Conservation (phyloP, 805 yeast species). For the Novakomyces olei region DNA sequence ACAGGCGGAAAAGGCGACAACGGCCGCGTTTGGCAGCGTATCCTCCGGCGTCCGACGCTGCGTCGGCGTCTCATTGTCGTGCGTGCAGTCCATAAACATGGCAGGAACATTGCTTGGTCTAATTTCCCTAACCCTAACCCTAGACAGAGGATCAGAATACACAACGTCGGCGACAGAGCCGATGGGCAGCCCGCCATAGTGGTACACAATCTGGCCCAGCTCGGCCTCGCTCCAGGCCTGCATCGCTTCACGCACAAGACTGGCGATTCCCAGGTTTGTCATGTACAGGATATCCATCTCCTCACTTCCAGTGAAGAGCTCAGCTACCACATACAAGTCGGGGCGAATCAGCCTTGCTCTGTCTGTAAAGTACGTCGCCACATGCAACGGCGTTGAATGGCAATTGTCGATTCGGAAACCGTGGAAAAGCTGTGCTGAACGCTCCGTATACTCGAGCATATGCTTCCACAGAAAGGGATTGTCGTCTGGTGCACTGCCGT, state of each 20-base stretch:
- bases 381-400: slow-evolving; percentile 89
- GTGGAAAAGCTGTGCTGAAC: slow-evolving; percentile 51
- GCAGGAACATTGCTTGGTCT: slow-evolving; percentile 79
- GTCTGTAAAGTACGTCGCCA: slow-evolving; percentile 72
- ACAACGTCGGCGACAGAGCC: slow-evolving; percentile 43
- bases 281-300: slow-evolving; percentile 75
- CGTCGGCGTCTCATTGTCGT: slow-evolving; percentile 75
- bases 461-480: slow-evolving; percentile 78
- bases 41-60: slow-evolving; percentile 87
- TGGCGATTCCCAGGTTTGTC: slow-evolving; percentile 70
- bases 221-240: slow-evolving; percentile 83
- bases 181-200: slow-evolving; percentile 87
- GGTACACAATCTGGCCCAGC: slow-evolving; percentile 63
- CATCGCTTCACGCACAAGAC: slow-evolving; percentile 90
- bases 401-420: slow-evolving; percentile 91
- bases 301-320: slow-evolving; percentile 80
- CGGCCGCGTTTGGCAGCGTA: slow-evolving; percentile 82
- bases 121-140: too few species aligned
- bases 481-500: slow-evolving; percentile 55
- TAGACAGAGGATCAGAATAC: slow-evolving; percentile 34
- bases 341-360: slow-evolving; percentile 72
- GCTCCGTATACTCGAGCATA: slow-evolving; percentile 54
- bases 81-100: slow-evolving; percentile 91
- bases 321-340: slow-evolving; percentile 80
- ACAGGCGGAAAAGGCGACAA: slow-evolving; percentile 78